A percentile compares a stretch with the other conserved stretches of the same genome.
phyloP scores from a whole-genome alignment of 2,329 filamentous ascomycete genomes.

The Furcasterigmium sp. region DNA sequence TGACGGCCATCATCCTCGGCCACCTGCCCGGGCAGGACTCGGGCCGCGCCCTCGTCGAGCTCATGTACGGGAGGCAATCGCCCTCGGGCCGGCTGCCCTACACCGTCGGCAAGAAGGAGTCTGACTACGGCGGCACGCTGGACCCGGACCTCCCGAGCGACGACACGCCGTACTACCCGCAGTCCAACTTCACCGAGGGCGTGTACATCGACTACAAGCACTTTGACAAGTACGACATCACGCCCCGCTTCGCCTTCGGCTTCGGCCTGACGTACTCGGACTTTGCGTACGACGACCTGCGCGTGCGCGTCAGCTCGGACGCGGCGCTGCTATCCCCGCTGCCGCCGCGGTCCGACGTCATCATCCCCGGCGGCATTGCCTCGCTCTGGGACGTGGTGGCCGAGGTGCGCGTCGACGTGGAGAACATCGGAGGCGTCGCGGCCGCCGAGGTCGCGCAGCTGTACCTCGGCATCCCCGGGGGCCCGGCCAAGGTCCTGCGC shows the following conservation, averaged over 20 bases:
- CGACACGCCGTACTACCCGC: slow-evolving; percentile 48
- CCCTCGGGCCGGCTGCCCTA: slow-evolving; percentile 74
- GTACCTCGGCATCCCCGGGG: slow-evolving; percentile 75
- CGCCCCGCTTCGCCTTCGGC: slow-evolving; percentile 48
- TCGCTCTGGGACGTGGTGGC: slow-evolving; percentile 65
- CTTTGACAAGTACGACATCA: slow-evolving; percentile 40
- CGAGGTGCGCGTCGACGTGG: slow-evolving; percentile 62
- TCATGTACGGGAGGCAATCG: slow-evolving; percentile 79
- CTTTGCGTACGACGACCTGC: slow-evolving; percentile 42
- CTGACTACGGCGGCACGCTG: slow-evolving; percentile 60
- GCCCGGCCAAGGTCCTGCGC: slow-evolving; percentile 63
- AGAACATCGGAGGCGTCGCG: slow-evolving; percentile 60
- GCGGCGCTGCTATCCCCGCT: slow-evolving; percentile 63
- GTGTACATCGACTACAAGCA: slow-evolving; percentile 49
- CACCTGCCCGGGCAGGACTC: slow-evolving; percentile 79
- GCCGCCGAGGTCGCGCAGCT: slow-evolving; percentile 73
- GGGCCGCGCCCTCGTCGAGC: slow-evolving; percentile 71
- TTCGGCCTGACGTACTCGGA: slow-evolving; percentile 51
- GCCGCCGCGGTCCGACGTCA: slow-evolving; percentile 49
- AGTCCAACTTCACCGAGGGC: slow-evolving; percentile 56
- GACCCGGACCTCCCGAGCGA: slow-evolving; percentile 42
- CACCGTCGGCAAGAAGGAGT: slow-evolving; percentile 65
- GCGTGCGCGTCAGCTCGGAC: slow-evolving; percentile 45
- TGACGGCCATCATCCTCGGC: slow-evolving; percentile 80
- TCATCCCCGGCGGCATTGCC: slow-evolving; percentile 58